Evolutionary conservation across 306 rosid genomes (phyloP).

Genomic region (Pyrus pyrifolia): DNA sequence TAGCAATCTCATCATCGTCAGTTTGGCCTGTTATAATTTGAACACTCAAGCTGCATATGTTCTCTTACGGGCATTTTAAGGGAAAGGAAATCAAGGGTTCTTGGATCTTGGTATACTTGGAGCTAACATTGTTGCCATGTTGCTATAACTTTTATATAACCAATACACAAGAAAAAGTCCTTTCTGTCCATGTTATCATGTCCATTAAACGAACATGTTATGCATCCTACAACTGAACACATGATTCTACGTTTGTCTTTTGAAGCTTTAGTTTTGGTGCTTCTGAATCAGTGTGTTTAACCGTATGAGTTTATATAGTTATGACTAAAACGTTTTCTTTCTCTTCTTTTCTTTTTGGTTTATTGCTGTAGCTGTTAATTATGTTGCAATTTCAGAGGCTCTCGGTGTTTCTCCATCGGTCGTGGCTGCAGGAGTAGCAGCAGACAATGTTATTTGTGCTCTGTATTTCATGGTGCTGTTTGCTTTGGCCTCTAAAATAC

Average conservation of each 20-base stretch:
- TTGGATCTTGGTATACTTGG: neutral
- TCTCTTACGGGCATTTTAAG: neutral
- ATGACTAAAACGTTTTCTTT: neutral
- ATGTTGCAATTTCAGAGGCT: slow-evolving; percentile 53
- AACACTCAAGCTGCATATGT: neutral
- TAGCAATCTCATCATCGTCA: neutral
- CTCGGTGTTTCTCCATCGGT: slow-evolving; percentile 44
- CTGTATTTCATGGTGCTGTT: slow-evolving; percentile 34
- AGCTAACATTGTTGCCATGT: too few species aligned
- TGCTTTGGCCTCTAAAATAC: slow-evolving; percentile 40
- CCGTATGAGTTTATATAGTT: neutral
- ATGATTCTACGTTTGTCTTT: neutral
- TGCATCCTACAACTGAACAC: neutral
- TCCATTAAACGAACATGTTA: neutral
- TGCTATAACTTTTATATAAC: neutral
- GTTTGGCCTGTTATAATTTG: neutral
- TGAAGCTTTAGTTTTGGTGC: neutral
- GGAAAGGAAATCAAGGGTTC: neutral
- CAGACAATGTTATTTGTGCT: slow-evolving; percentile 39
- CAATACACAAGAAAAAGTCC: neutral
- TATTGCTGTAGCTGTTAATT: slow-evolving; percentile 40
- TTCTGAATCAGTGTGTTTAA: neutral
- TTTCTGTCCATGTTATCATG: neutral
- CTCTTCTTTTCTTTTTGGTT: slow-evolving; percentile 8
- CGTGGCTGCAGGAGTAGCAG: neutral